A percentile compares a stretch with the other conserved stretches of the same genome.
Evolutionary conservation across 1,284 basidiomycete genomes (phyloP).

Genomic region (Polyporus tsugae): DNA sequence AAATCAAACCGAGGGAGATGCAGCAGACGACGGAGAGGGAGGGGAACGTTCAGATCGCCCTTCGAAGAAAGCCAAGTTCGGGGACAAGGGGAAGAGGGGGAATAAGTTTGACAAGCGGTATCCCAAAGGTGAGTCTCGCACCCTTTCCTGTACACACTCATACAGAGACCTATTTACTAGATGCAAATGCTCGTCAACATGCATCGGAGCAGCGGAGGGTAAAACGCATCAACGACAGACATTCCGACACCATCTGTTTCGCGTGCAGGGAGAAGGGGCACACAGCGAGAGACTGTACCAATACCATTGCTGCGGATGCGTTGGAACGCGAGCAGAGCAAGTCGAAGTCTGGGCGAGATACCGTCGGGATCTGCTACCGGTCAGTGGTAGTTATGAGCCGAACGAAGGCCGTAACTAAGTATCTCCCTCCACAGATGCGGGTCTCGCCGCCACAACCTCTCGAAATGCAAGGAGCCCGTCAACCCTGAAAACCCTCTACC

Average conservation of each 20-base stretch:
- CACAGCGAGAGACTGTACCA: slow-evolving; percentile 84
- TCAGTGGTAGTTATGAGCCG: slow-evolving; percentile 46
- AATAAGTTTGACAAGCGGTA: slow-evolving; percentile 40
- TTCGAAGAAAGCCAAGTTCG: slow-evolving; percentile 36
- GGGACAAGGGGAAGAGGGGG: slow-evolving; percentile 39
- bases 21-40: slow-evolving; percentile 27
- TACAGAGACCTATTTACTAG: slow-evolving; percentile 12
- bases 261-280: slow-evolving; percentile 90
- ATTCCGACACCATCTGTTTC: slow-evolving; percentile 79
- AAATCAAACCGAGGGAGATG: slow-evolving; percentile 32
- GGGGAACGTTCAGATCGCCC: slow-evolving; percentile 37
- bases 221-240: slow-evolving; percentile 70
- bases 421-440: slow-evolving; percentile 73
- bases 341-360: slow-evolving; percentile 43
- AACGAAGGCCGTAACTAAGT: too few relatives aligned
- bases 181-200: slow-evolving; percentile 35
- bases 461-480: slow-evolving; percentile 74
- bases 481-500: slow-evolving; percentile 80
- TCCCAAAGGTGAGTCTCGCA: slow-evolving; percentile 23
- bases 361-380: slow-evolving; percentile 86
- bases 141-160: background rate
- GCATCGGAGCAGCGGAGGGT: slow-evolving; percentile 70
- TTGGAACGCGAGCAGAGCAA: slow-evolving; percentile 38
- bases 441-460: slow-evolving; percentile 80
- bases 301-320: slow-evolving; percentile 47